These are phyloP conservation scores for Amanita pseudoporphyria DNA, from an alignment of 768 basidiomycete genomes.

Conservation along the genomic window DNA sequence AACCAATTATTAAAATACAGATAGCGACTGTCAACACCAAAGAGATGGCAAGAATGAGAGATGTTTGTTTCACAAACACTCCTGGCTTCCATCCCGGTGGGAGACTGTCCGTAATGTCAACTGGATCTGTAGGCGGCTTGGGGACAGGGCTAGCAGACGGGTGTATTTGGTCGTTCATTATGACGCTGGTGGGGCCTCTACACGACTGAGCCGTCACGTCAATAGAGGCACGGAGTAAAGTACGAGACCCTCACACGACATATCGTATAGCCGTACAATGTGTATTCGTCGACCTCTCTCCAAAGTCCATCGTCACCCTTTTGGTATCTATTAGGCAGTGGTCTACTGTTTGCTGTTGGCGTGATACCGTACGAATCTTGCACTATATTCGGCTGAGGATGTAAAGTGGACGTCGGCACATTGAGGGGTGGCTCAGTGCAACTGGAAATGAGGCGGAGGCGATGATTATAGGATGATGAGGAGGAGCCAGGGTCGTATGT, in stretches of 20 bases:
- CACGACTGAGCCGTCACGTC: conserved; percentile 13
- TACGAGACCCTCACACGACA: conserved; percentile 33
- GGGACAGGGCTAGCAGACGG: conserved; percentile 11
- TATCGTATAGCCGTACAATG: conserved; percentile 63
- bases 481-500: too few species aligned
- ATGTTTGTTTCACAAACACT: conserved; percentile 24
- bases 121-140: conserved; percentile 14
- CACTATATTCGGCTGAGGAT: neutral
- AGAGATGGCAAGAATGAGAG: conserved; percentile 46
- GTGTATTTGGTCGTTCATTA: conserved; percentile 25
- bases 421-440: conserved; percentile 1
- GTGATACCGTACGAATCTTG: neutral
- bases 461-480: too few species aligned
- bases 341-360: neutral
- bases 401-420: neutral
- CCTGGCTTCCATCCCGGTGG: conserved; percentile 44
- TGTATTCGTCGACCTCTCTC: conserved; percentile 45
- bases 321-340: conserved; percentile 47
- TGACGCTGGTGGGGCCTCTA: conserved; percentile 17
- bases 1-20: conserved; percentile 48
- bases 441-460: conserved; percentile 1
- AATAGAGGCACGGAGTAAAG: conserved; percentile 1
- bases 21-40: conserved; percentile 56
- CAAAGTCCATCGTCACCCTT: conserved; percentile 46
- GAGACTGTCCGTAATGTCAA: conserved; percentile 27